phyloP scores from a whole-genome alignment of 2,329 filamentous ascomycete species.

The Colletotrichum lentis region DNA sequence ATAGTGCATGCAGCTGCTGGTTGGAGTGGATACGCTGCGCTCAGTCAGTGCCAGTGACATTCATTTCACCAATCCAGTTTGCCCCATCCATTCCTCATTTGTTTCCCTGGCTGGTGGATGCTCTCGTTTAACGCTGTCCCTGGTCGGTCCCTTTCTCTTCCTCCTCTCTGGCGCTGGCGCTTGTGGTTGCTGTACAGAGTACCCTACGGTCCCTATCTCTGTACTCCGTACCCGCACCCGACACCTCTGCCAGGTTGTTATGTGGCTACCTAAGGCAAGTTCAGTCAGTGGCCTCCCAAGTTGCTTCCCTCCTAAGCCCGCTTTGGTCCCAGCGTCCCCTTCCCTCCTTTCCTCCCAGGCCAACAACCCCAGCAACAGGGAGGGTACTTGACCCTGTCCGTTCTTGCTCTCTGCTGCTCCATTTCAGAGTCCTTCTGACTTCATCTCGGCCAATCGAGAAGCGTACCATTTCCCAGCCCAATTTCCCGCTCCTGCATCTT shows the following conservation, averaged over 20 bases:
- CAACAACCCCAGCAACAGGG: slow-evolving; percentile 1
- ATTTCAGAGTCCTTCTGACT: slow-evolving; percentile 29
- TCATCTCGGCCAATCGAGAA: slow-evolving; percentile 33
- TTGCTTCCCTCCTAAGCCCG: neutral
- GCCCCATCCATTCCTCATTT: neutral
- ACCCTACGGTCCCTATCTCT: neutral
- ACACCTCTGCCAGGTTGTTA: too few species aligned
- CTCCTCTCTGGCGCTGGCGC: neutral
- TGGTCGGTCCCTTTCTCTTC: neutral
- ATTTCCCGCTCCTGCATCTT: slow-evolving; percentile 31
- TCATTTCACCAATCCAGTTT: neutral
- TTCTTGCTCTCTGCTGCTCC: slow-evolving; percentile 21
- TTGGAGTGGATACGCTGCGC: slow-evolving; percentile 1
- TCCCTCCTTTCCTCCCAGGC: slow-evolving; percentile 5
- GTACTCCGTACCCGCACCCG: neutral
- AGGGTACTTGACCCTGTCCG: slow-evolving; percentile 13
- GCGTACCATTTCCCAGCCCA: slow-evolving; percentile 20
- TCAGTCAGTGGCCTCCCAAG: neutral
- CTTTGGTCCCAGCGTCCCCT: slow-evolving; percentile 1
- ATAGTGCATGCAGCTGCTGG: slow-evolving; percentile 14
- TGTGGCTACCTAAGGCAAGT: neutral
- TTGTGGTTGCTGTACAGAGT: neutral
- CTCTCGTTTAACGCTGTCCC: neutral
- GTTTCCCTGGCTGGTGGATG: neutral
- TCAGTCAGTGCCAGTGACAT: slow-evolving; percentile 21